Evolutionary conservation across 129 eudicot species (phyloP).

Genomic region (Chrysanthemum lavandulifolium): DNA sequence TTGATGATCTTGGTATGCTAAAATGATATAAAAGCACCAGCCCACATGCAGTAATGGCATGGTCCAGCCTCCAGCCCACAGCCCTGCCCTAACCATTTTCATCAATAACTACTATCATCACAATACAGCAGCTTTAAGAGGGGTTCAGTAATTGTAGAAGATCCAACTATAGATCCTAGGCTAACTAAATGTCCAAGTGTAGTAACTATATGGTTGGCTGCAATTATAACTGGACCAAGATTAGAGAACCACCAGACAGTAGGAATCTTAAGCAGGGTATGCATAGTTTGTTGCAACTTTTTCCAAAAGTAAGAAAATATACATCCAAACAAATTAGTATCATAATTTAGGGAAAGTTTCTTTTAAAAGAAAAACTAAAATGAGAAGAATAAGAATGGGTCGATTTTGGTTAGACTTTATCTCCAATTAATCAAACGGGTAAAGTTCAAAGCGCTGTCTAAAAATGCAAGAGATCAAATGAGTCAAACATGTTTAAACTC

Average conservation of each 20-base stretch:
- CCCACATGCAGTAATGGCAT: slow-evolving; percentile 31
- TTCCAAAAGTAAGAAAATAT: too few relatives aligned
- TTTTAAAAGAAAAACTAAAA: too few relatives aligned
- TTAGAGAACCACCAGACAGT: background rate
- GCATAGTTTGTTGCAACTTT: too few relatives aligned
- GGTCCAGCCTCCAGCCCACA: slow-evolving; percentile 35
- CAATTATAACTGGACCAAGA: slow-evolving; percentile 3
- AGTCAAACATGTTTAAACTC: too few relatives aligned
- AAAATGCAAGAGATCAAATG: background rate
- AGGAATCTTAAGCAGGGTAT: too few relatives aligned
- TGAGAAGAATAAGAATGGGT: too few relatives aligned
- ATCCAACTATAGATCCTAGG: slow-evolving; percentile 2
- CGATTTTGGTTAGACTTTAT: too few relatives aligned
- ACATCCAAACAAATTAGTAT: too few relatives aligned
- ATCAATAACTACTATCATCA: slow-evolving; percentile 17
- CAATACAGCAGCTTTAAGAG: slow-evolving; percentile 19
- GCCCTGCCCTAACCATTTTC: slow-evolving; percentile 17
- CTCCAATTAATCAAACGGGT: too few relatives aligned
- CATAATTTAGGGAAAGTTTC: too few relatives aligned
- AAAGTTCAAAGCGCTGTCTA: too few relatives aligned
- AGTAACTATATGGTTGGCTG: slow-evolving; percentile 14
- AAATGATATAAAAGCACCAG: slow-evolving; percentile 31
- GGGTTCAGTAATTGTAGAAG: slow-evolving; percentile 9
- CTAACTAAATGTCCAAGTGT: background rate
- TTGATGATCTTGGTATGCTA: slow-evolving; percentile 36